Base-by-base conservation (phyloP, 257 asterid species). In the Mentha longifolia region DNA sequence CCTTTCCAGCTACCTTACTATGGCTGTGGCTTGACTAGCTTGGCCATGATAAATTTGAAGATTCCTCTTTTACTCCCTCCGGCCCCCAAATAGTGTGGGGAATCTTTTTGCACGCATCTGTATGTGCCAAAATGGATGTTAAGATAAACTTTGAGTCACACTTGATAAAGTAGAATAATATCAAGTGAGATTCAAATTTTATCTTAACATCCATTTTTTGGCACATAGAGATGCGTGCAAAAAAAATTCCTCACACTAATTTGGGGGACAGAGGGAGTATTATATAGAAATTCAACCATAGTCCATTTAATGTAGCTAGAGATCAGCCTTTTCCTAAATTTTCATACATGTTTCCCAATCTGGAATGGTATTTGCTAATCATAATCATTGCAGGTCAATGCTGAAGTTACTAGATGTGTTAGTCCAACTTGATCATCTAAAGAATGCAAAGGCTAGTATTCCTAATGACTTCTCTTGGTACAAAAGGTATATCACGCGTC, bases 401-500 rank as follows among this genome's bases (percentile, higher is more conserved):
- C 74, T 95, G 79, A 92, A 89, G 88, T 75, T 95, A 76, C 92
- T 95, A 73, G 99, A 95, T 82, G 95, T 89, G 55, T 68, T 95
- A 72, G 91, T 95, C 80, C 99, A 95, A 79, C 98, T 95, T 75
- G 99, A 95, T 84, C 98, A 95, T 88, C 96, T 95, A 55, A 95
- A 95, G 81, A 92, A 95, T 84, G 99, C 98, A 2, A 95, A 95
- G 84, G 98, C 99, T 70, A 95, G 99, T 83, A 95, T 95, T 74
- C 98, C 97, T 68, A 95, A 95, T 85, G 99, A 95, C 79, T 95
- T 95, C 64, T 92, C 98, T 81, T 95, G 99, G 99, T 95, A 95
- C 84, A 95, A 95, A 79, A 94, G 99, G 99, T 91, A 89, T 76
- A 78, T 25, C 37, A 47, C 58, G 62, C 13, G 37, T n/a, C 30